Percentiles rank a stretch among this genome's conserved stretches.
phyloP scores from a whole-genome alignment of 805 yeast species.

The Myxozyma melibiosi region DNA sequence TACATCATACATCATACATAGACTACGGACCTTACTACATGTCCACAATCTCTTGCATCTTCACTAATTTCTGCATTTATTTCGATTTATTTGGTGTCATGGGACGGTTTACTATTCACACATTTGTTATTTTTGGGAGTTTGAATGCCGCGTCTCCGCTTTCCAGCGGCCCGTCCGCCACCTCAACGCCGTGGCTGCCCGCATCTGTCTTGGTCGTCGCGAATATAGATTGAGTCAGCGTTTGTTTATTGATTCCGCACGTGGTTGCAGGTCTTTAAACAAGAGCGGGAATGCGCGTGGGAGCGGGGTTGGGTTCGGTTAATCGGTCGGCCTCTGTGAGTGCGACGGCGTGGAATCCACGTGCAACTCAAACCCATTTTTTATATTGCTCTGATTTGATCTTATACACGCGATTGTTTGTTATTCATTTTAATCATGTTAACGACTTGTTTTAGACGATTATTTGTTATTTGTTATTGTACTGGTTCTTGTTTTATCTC shows the following conservation, averaged over 20 bases:
- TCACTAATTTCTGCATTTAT: background rate
- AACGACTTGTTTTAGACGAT: background rate
- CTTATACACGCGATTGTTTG: background rate
- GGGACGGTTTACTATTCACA: too few relatives aligned
- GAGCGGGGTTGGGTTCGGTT: background rate
- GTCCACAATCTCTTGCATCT: background rate
- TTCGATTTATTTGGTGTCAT: too few relatives aligned
- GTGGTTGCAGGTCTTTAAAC: too few relatives aligned
- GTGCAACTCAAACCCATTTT: background rate
- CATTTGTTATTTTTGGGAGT: too few relatives aligned
- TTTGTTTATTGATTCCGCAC: too few relatives aligned
- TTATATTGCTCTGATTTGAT: background rate
- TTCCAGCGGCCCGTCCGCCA: too few relatives aligned
- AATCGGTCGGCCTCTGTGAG: too few relatives aligned
- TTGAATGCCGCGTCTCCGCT: too few relatives aligned
- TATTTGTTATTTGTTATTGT: background rate
- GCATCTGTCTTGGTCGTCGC: too few relatives aligned
- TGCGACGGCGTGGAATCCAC: background rate
- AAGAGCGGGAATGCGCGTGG: too few relatives aligned
- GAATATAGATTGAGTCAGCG: too few relatives aligned
- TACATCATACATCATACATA: background rate
- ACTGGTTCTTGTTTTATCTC: background rate
- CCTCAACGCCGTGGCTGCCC: too few relatives aligned
- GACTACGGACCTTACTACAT: constrained; percentile 4
- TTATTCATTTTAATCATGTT: background rate